A percentile compares a stretch with the other conserved stretches of the same genome.
Conservation (phyloP, 2,329 filamentous ascomycete species). For the Emydomyces testavorans region DNA sequence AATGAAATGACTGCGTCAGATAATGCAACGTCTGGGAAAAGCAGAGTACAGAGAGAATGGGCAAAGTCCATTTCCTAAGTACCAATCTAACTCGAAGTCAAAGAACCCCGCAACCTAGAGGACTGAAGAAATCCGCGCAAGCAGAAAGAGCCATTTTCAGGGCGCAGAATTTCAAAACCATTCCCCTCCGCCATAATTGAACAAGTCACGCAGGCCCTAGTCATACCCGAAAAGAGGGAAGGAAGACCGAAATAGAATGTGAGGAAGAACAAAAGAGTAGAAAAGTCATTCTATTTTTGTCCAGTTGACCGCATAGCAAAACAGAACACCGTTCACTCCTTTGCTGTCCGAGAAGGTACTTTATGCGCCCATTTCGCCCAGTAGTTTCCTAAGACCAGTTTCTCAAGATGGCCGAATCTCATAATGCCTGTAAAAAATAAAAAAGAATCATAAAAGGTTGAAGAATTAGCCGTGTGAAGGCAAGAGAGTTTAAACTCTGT, state of each 20-base stretch:
- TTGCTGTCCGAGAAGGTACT: neutral
- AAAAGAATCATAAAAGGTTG: neutral
- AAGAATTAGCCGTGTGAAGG: neutral
- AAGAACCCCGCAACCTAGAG: neutral
- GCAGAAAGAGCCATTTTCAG: neutral
- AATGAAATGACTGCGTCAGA: too few relatives aligned
- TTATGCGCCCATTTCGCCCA: neutral
- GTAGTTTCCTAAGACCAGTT: neutral
- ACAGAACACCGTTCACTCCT: conserved; percentile 7
- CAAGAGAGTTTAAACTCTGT: neutral
- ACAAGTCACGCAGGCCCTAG: neutral
- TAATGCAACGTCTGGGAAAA: too few relatives aligned
- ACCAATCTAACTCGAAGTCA: conserved; percentile 4
- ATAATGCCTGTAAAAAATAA: neutral
- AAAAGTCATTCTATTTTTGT: neutral
- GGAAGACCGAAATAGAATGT: neutral
- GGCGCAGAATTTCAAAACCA: neutral
- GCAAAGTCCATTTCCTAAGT: neutral
- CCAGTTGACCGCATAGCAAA: neutral
- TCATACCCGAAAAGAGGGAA: neutral
- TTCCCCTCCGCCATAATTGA: neutral
- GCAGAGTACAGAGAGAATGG: neutral
- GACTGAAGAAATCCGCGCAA: neutral
- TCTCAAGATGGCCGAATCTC: neutral
- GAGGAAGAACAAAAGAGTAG: neutral